These are phyloP conservation scores for Macrophomina pseudophaseolina DNA, from an alignment of 2,329 filamentous ascomycete species.

Conservation along the genomic window DNA sequence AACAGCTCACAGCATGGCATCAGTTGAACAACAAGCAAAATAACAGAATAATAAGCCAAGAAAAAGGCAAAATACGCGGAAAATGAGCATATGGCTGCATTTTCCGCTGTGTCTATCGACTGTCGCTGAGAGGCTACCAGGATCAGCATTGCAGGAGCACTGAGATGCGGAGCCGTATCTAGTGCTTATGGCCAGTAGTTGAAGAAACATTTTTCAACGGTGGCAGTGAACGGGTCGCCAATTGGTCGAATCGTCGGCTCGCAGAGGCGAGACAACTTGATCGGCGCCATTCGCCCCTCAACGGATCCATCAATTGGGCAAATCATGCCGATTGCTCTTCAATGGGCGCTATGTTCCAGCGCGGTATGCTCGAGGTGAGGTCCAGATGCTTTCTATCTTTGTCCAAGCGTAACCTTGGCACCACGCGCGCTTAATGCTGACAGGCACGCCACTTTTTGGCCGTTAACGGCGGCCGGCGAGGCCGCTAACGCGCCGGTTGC, in stretches of 20 bases:
- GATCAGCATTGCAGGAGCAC: not conserved
- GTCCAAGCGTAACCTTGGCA: slow-evolving; percentile 5
- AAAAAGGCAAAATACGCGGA: not conserved
- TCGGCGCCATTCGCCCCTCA: not conserved
- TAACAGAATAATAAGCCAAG: not conserved
- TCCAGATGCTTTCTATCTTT: slow-evolving; percentile 12
- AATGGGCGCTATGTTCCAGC: not conserved
- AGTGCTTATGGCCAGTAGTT: not conserved
- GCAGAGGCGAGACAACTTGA: not conserved
- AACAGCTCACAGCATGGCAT: not conserved
- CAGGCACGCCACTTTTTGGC: slow-evolving; percentile 21
- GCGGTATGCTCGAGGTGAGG: not conserved
- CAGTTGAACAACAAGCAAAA: not conserved
- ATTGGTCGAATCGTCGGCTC: not conserved
- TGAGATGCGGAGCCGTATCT: slow-evolving; percentile 11
- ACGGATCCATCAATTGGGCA: not conserved
- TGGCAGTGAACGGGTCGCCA: not conserved
- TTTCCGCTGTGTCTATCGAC: not conserved
- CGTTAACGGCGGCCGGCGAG: slow-evolving; percentile 12
- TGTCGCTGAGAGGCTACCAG: not conserved
- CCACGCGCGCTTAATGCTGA: slow-evolving; percentile 15
- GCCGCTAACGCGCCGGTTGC: not conserved
- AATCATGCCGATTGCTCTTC: not conserved
- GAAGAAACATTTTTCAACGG: slow-evolving; percentile 13
- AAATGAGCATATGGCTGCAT: not conserved